phyloP scores from a whole-genome alignment of 805 yeast genomes.

The Schwanniomyces polymorphus region DNA sequence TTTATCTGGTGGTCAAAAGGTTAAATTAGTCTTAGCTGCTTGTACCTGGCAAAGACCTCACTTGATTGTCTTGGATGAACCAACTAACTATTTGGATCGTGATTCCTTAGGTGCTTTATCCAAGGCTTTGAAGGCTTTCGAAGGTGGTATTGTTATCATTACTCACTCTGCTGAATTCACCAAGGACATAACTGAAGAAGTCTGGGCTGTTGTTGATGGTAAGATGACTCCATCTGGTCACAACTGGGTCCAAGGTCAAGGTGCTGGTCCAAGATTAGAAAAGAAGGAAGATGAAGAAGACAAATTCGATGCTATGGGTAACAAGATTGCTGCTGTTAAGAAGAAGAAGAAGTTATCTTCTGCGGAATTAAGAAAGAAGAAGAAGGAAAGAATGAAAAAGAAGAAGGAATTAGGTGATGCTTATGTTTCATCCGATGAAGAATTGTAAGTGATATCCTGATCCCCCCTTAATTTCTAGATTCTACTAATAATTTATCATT shows the following conservation, averaged over 20 bases:
- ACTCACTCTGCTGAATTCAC: conserved; percentile 99
- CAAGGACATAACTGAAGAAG: conserved; percentile 98
- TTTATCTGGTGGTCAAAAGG: conserved; percentile 99
- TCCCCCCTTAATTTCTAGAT: neutral
- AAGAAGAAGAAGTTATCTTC: conserved; percentile 97
- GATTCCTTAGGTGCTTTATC: conserved; percentile 99
- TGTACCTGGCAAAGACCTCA: conserved; percentile 99
- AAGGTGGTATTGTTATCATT: conserved; percentile 99
- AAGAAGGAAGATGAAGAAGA: conserved; percentile 97
- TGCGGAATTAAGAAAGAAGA: conserved; percentile 99
- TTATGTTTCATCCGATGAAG: conserved; percentile 92
- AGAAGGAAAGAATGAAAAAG: conserved; percentile 99
- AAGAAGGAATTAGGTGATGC: conserved; percentile 99
- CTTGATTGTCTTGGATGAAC: conserved; percentile 98
- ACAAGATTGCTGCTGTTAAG: conserved; percentile 95
- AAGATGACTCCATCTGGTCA: conserved; percentile 99
- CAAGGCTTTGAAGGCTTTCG: conserved; percentile 97
- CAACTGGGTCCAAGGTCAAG: conserved; percentile 99
- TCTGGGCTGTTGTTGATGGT: conserved; percentile 99
- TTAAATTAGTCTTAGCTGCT: conserved; percentile 98
- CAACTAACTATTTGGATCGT: conserved; percentile 98
- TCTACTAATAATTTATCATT: neutral
- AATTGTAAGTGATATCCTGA: conserved; percentile 35
- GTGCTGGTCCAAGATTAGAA: conserved; percentile 99
- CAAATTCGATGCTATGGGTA: conserved; percentile 99